Evolutionary conservation across 495 filamentous ascomycete genomes (phyloP), one percentile per base, ranked within the genome.

Genomic region (Mytilinidion resinicola): DNA sequence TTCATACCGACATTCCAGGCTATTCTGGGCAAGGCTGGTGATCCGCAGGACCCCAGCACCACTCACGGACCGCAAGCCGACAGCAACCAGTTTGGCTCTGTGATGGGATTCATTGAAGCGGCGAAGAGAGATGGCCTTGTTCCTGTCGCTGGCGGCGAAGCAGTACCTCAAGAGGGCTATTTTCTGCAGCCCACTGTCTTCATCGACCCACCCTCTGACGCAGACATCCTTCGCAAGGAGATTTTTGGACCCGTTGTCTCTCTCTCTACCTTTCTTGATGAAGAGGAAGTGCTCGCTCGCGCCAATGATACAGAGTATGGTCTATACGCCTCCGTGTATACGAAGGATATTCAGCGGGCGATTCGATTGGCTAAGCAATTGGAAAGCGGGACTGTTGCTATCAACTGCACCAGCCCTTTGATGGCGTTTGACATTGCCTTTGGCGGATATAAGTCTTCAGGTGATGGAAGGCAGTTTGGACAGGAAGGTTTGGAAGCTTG

Each of bases 301-400:
- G 90, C 91, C 11, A 96, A 96, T 72, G 76, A 86, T 59, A 93
- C 89, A 34, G 82, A 88, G 62, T 84, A 91, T 52, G 91, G 91
- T 21, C 83, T 95, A 5, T 82, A 82, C 9, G 83, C 88, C 5
- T 87, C 88, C 17, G 83, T 96, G 50, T 96, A 96, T 70, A 95
- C 90, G 5, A 82, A 82, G 70, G 80, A 95, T 63, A 66, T 92
- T 59, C 83, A 85, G 52, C 72, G 80, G 64, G 90, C 84, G 9
- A 79, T 95, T 63, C 79, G 84, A 46, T 75, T 95, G 33, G 83
- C 89, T 39, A 84, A 79, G 69, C 76, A 82, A 66, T 82, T 95
- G 43, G 54, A 59, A 55, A 53, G 53, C 43, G 47, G 62, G 41
- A 48, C 38, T 38, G 59, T 65, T 21, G 62, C 53, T 6, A 38